phyloP scores from a whole-genome alignment of 768 basidiomycete genomes.

The Phaeotremella fagi region DNA sequence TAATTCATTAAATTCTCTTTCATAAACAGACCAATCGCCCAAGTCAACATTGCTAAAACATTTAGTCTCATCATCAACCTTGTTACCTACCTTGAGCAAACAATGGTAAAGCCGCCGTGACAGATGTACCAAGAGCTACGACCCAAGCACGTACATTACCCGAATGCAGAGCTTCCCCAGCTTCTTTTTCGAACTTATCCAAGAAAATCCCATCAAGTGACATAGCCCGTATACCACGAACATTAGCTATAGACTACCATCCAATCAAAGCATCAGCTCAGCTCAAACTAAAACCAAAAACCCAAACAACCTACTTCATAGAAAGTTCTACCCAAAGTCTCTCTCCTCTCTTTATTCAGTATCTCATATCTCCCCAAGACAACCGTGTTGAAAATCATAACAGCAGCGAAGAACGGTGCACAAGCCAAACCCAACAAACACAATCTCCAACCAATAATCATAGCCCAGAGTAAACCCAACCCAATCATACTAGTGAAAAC shows the following conservation, averaged over 20 bases:
- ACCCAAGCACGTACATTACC: conserved; percentile 80
- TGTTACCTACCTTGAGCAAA: conserved; percentile 60
- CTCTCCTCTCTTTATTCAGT: conserved; percentile 76
- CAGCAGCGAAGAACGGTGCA: conserved; percentile 71
- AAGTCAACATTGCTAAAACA: conserved; percentile 71
- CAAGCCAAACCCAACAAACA: conserved; percentile 84
- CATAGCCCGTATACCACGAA: conserved; percentile 84
- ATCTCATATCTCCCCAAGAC: conserved; percentile 68
- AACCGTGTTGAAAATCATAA: conserved; percentile 70
- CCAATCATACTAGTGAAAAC: conserved; percentile 76
- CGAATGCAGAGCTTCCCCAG: conserved; percentile 58
- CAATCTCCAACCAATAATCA: conserved; percentile 83
- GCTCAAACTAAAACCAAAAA: background rate
- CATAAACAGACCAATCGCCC: conserved; percentile 81
- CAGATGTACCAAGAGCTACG: conserved; percentile 76
- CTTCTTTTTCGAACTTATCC: conserved; percentile 63
- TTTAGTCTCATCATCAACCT: background rate
- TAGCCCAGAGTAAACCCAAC: conserved; percentile 82
- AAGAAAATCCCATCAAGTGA: conserved; percentile 69
- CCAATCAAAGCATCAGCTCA: conserved; percentile 6
- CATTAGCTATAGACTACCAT: conserved; percentile 66
- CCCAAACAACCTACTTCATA: conserved; percentile 61
- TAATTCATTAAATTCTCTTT: conserved; percentile 76
- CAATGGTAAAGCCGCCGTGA: conserved; percentile 78
- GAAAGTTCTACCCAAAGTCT: conserved; percentile 76